Evolutionary conservation across 2,329 filamentous ascomycete genomes (phyloP).

Genomic region (Arthroderma sp.): DNA sequence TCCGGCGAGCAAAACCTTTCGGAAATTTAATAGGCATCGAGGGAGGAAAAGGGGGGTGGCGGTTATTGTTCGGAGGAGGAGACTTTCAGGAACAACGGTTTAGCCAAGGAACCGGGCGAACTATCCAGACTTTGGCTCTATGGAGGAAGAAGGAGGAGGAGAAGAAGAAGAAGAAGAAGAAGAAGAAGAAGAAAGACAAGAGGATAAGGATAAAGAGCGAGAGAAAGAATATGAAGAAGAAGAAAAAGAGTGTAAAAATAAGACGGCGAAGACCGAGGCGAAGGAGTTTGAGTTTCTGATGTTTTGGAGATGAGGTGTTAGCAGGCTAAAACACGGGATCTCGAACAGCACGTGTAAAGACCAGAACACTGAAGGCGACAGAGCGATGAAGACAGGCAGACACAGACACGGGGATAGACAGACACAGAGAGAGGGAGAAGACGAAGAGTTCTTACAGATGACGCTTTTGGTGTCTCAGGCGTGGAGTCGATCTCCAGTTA

Average conservation of each 20-base stretch:
- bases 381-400: too few relatives aligned
- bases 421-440: slow-evolving; percentile 1
- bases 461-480: too few relatives aligned
- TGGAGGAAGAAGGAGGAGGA: not conserved
- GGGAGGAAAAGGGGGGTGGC: slow-evolving; percentile 12
- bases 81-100: slow-evolving; percentile 1
- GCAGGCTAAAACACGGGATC: too few relatives aligned
- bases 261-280: too few relatives aligned
- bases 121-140: not conserved
- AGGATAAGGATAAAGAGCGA: slow-evolving; percentile 1
- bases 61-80: not conserved
- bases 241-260: not conserved
- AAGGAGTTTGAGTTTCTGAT: too few relatives aligned
- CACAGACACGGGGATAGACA: not conserved
- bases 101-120: slow-evolving; percentile 3
- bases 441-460: not conserved
- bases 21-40: slow-evolving; percentile 44
- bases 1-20: slow-evolving; percentile 40
- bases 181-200: not conserved
- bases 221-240: not conserved
- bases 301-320: too few relatives aligned
- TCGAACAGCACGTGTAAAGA: too few relatives aligned
- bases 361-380: too few relatives aligned
- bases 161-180: not conserved
- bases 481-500: too few relatives aligned